Conservation (phyloP, 2,329 filamentous ascomycete species). For the Thermochaetoides dissita region DNA sequence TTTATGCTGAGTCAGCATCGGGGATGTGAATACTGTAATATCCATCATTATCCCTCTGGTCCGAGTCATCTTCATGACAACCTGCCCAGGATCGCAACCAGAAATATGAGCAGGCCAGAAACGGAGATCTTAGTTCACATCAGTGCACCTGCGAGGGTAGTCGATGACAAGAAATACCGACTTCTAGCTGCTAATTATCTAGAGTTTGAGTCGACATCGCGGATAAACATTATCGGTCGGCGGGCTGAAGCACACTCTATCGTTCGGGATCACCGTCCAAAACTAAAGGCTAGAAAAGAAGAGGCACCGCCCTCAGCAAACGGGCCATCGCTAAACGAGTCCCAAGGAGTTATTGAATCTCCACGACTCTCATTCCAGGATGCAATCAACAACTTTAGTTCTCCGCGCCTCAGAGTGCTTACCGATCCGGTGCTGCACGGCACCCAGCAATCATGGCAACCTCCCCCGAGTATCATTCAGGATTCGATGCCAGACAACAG, state of each 20-base stretch:
- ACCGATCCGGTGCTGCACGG: constrained; percentile 2
- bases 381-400: constrained; percentile 18
- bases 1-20: neutral
- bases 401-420: constrained; percentile 11
- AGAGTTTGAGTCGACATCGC: constrained; percentile 26
- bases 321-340: no score
- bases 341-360: constrained; percentile 9
- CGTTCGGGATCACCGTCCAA: no score
- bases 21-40: no score
- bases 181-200: constrained; percentile 37
- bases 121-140: constrained; percentile 44
- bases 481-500: constrained; percentile 38
- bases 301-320: no score
- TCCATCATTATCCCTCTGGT: no score
- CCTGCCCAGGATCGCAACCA: neutral
- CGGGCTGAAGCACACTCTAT: no score
- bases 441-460: constrained; percentile 25
- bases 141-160: constrained; percentile 32
- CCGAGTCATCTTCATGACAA: neutral
- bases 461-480: constrained; percentile 35
- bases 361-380: constrained; percentile 20
- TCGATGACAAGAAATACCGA: constrained; percentile 36
- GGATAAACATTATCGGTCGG: neutral
- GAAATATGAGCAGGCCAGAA: constrained; percentile 17
- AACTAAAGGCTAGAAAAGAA: no score